Conservation (phyloP, 2,329 filamentous ascomycete genomes). For the Ceratocystiopsis sp. region DNA sequence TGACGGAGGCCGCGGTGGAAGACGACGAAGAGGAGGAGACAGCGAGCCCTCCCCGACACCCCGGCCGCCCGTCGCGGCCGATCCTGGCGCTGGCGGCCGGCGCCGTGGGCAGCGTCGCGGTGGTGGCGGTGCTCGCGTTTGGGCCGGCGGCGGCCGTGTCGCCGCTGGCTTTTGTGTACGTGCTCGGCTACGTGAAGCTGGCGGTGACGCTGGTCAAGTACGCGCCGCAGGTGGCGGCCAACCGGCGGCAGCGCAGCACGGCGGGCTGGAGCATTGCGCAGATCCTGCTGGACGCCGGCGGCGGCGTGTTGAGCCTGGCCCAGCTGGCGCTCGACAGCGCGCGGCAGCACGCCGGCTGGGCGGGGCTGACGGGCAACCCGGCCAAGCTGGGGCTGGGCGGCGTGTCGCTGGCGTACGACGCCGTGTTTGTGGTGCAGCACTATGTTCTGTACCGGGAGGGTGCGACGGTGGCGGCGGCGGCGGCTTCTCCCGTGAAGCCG, state of each 20-base stretch:
- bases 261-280: slow-evolving; percentile 73
- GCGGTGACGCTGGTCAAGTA: slow-evolving; percentile 84
- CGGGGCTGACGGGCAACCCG: slow-evolving; percentile 76
- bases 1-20: slow-evolving; percentile 19
- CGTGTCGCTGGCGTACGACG: slow-evolving; percentile 70
- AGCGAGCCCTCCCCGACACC: too few species aligned
- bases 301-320: slow-evolving; percentile 62
- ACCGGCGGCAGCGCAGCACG: slow-evolving; percentile 73
- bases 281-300: slow-evolving; percentile 68
- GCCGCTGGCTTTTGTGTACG: slow-evolving; percentile 42
- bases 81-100: slow-evolving; percentile 14
- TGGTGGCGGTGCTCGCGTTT: not conserved
- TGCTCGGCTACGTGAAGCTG: slow-evolving; percentile 77
- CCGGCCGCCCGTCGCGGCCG: too few species aligned
- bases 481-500: not conserved
- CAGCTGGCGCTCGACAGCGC: slow-evolving; percentile 79
- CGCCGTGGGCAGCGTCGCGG: slow-evolving; percentile 18
- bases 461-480: slow-evolving; percentile 2
- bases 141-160: not conserved
- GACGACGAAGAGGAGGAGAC: too few species aligned
- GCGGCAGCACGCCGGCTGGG: slow-evolving; percentile 63
- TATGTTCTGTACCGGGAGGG: slow-evolving; percentile 52
- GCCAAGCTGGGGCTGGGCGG: slow-evolving; percentile 80
- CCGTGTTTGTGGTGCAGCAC: slow-evolving; percentile 77
- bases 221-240: slow-evolving; percentile 67